phyloP scores from a whole-genome alignment of 2,329 filamentous ascomycete species.

The Grosmannia serpens region DNA sequence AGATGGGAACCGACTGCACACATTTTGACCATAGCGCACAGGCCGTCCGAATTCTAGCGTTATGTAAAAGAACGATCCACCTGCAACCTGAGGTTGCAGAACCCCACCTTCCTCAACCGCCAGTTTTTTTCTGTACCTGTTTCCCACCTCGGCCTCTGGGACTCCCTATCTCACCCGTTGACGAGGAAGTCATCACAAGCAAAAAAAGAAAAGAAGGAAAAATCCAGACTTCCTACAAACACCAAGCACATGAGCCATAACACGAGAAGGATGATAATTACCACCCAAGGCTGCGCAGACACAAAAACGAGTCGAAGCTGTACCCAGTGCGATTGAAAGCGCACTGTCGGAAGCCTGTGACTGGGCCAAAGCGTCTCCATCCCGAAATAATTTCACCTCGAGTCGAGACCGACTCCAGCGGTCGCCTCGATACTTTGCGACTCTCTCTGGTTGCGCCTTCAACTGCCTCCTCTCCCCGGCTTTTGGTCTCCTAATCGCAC shows the following conservation, averaged over 20 bases:
- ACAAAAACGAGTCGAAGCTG: neutral
- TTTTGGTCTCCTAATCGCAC: too few species aligned
- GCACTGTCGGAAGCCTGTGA: neutral
- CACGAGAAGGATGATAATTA: neutral
- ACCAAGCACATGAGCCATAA: neutral
- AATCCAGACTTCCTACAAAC: neutral
- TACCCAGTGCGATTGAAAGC: neutral
- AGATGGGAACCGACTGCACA: neutral
- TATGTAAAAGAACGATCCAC: neutral
- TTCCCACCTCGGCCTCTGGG: neutral
- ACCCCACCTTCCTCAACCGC: neutral
- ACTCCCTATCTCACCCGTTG: neutral
- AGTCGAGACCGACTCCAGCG: too few species aligned
- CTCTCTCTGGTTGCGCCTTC: too few species aligned
- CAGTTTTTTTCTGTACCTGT: neutral
- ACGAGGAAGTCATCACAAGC: neutral
- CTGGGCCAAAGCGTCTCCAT: neutral
- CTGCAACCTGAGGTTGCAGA: neutral
- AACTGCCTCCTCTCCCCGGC: too few species aligned
- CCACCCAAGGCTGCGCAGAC: neutral
- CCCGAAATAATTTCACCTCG: neutral
- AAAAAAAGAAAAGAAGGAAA: too few species aligned
- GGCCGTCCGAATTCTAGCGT: neutral
- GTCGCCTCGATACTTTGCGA: neutral
- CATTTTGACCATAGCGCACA: neutral